These are phyloP conservation scores for Colletotrichum nymphaeae DNA, from an alignment of 2,329 filamentous ascomycete genomes.

Conservation along the genomic window DNA sequence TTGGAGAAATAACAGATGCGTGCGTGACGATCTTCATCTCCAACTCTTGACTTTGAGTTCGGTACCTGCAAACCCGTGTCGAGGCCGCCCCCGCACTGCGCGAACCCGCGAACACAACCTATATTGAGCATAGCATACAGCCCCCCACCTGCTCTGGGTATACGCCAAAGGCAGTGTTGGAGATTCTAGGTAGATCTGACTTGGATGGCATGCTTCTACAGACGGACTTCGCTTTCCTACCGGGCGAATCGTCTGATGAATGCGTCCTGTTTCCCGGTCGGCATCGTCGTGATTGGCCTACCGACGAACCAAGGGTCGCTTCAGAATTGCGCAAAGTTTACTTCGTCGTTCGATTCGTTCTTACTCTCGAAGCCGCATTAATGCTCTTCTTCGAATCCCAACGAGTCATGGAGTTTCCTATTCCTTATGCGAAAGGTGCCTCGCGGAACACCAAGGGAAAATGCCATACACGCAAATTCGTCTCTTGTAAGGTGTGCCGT, in stretches of 20 bases:
- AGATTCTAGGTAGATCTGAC: neutral
- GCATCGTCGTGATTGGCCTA: neutral
- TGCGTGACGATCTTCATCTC: constrained; percentile 26
- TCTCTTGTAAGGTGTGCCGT: neutral
- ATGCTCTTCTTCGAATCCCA: neutral
- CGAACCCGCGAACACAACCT: constrained; percentile 1
- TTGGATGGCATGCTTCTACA: neutral
- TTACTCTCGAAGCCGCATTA: neutral
- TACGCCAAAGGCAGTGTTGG: neutral
- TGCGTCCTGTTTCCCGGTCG: neutral
- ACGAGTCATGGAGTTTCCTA: constrained; percentile 9
- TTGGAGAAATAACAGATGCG: constrained; percentile 7
- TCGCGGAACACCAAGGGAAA: neutral
- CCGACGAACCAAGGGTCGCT: neutral
- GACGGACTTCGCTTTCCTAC: neutral
- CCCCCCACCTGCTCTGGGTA: neutral
- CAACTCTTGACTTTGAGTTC: neutral
- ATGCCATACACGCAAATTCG: neutral
- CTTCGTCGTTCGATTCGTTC: neutral
- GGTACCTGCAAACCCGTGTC: neutral
- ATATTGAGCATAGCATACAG: neutral
- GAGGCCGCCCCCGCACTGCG: neutral
- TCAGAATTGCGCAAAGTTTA: neutral
- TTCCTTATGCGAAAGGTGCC: neutral
- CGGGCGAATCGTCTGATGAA: neutral